phyloP scores from a whole-genome alignment of 768 basidiomycete genomes.

The Pleurotus tuoliensis region DNA sequence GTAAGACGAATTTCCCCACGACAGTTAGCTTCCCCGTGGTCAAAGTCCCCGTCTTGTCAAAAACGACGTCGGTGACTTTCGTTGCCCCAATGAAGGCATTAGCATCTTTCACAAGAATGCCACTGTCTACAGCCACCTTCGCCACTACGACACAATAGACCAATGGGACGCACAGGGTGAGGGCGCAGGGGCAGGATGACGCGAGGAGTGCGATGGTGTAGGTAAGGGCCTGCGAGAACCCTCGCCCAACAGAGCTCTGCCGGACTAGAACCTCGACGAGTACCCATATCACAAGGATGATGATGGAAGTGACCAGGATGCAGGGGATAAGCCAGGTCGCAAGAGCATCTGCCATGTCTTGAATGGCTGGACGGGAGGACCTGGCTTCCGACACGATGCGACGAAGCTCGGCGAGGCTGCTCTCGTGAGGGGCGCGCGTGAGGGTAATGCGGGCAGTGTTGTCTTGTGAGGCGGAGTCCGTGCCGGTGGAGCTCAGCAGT shows the following conservation, averaged over 20 bases:
- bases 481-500: slow-evolving; percentile 21
- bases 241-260: too few species aligned
- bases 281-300: too few species aligned
- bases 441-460: slow-evolving; percentile 28
- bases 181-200: too few species aligned
- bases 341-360: slow-evolving; percentile 45
- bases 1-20: slow-evolving; percentile 13
- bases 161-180: too few species aligned
- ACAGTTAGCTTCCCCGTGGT: slow-evolving; percentile 39
- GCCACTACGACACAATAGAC: too few species aligned
- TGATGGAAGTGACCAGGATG: slow-evolving; percentile 6
- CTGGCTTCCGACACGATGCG: slow-evolving; percentile 31
- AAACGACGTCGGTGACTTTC: slow-evolving; percentile 40
- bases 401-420: slow-evolving; percentile 35
- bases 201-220: too few species aligned
- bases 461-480: slow-evolving; percentile 5
- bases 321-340: slow-evolving; percentile 47
- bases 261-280: too few species aligned
- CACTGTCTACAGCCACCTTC: slow-evolving; percentile 6
- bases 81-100: slow-evolving; percentile 41
- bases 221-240: too few species aligned
- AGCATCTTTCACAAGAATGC: slow-evolving; percentile 30
- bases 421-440: slow-evolving; percentile 32
- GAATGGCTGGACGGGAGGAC: slow-evolving; percentile 31
- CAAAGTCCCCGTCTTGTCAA: slow-evolving; percentile 63